Evolutionary conservation across 768 basidiomycete species (phyloP).

Genomic region (Hypholoma fasciculare): DNA sequence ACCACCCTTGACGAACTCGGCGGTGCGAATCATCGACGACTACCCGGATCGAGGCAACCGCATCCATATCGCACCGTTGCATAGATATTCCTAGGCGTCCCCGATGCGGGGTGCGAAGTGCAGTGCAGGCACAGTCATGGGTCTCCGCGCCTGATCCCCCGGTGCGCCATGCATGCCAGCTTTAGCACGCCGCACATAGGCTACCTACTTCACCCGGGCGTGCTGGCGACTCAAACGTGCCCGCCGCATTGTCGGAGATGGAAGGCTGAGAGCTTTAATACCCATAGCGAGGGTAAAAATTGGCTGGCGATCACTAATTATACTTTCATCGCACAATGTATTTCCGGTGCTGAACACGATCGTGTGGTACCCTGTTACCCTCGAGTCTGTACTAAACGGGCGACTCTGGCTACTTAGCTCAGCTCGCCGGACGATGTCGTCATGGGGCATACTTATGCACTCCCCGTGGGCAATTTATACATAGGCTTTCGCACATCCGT

Average conservation of each 20-base stretch:
- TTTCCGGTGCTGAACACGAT: not conserved
- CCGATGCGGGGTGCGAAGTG: too few relatives aligned
- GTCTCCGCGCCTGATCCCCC: not conserved
- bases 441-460: not conserved
- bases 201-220: not conserved
- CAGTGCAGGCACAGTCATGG: too few relatives aligned
- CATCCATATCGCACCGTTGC: not conserved
- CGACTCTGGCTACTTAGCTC: not conserved
- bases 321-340: not conserved
- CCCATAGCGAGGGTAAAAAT: not conserved
- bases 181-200: not conserved
- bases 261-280: not conserved
- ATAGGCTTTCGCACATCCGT: not conserved
- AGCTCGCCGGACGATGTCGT: not conserved
- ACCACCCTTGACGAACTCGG: not conserved
- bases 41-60: not conserved
- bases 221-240: not conserved
- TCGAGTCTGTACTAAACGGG: too few relatives aligned
- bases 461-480: too few relatives aligned
- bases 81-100: too few relatives aligned
- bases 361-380: not conserved
- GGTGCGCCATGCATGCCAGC: not conserved
- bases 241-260: not conserved
- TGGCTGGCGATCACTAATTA: not conserved
- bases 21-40: not conserved